These are phyloP conservation scores for Carpinus fangiana DNA, from an alignment of 306 rosid genomes.

Conservation along the genomic window DNA sequence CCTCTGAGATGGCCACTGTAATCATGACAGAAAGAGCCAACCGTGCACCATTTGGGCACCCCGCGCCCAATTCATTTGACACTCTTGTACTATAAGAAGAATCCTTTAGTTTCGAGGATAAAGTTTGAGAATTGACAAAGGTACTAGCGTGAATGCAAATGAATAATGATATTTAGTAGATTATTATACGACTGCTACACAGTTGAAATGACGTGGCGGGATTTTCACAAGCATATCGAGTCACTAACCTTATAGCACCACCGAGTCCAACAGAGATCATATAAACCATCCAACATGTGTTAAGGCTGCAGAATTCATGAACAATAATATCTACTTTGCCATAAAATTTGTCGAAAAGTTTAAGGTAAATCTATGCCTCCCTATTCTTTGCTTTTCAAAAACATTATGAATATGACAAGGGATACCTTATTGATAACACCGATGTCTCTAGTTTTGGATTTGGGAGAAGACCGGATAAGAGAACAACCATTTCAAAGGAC, in stretches of 20 bases:
- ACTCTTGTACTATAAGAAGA: constrained; percentile 17
- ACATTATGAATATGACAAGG: not conserved
- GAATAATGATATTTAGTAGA: too few species aligned
- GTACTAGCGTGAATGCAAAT: too few species aligned
- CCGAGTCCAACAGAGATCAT: constrained; percentile 68
- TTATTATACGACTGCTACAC: too few species aligned
- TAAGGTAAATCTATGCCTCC: not conserved
- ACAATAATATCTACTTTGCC: too few species aligned
- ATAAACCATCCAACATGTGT: constrained; percentile 63
- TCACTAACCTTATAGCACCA: constrained; percentile 54
- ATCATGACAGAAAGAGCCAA: constrained; percentile 53
- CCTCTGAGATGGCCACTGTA: constrained; percentile 40
- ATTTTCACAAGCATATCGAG: not conserved
- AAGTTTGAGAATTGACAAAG: too few species aligned
- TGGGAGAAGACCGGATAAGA: constrained; percentile 60
- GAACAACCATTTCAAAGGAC: constrained; percentile 70
- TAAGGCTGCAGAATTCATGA: constrained; percentile 37
- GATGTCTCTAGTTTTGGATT: constrained; percentile 65
- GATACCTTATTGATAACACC: constrained; percentile 57
- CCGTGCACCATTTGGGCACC: constrained; percentile 44
- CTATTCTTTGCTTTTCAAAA: not conserved
- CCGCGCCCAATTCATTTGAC: constrained; percentile 63
- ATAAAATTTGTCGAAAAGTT: not conserved
- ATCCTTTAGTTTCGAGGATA: not conserved
- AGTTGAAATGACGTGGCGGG: too few species aligned